Percentiles rank a stretch among this genome's conserved stretches.
phyloP scores from a whole-genome alignment of 176 grass and related monocot genomes.

The Carex pumila region DNA sequence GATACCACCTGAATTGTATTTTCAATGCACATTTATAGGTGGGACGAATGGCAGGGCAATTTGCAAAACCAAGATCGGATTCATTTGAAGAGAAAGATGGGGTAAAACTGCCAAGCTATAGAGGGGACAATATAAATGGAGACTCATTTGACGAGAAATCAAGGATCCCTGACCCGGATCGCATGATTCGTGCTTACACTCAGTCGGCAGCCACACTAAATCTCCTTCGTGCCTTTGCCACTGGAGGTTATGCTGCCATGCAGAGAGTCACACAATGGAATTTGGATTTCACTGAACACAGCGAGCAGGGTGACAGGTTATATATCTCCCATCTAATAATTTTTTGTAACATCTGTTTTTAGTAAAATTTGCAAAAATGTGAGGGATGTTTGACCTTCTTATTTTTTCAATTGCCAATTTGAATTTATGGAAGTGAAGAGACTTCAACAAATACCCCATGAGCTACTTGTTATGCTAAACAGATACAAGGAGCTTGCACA shows the following conservation, averaged over 20 bases:
- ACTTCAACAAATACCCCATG: neutral
- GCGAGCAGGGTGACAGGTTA: slow-evolving; percentile 85
- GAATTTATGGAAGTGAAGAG: neutral
- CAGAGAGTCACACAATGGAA: slow-evolving; percentile 91
- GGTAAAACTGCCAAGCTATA: slow-evolving; percentile 81
- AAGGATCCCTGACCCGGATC: slow-evolving; percentile 62
- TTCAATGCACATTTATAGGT: slow-evolving; percentile 37
- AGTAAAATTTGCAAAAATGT: slow-evolving; percentile 8
- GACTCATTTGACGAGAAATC: slow-evolving; percentile 75
- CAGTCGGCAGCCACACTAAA: slow-evolving; percentile 86
- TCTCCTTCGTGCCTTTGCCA: slow-evolving; percentile 75
- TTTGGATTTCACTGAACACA: slow-evolving; percentile 78
- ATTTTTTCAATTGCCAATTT: neutral
- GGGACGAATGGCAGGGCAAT: slow-evolving; percentile 88
- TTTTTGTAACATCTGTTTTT: neutral
- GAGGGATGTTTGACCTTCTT: neutral
- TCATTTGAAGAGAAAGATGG: slow-evolving; percentile 67
- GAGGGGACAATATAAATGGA: slow-evolving; percentile 90
- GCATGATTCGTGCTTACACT: slow-evolving; percentile 80
- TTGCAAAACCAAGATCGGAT: slow-evolving; percentile 87
- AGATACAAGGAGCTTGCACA: slow-evolving; percentile 92
- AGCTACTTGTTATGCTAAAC: slow-evolving; percentile 26
- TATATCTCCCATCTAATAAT: neutral
- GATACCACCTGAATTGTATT: neutral
- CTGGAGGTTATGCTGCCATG: slow-evolving; percentile 93